phyloP scores from a whole-genome alignment of 192 early-diverging fungal genomes.

The Coemansia sp. region DNA sequence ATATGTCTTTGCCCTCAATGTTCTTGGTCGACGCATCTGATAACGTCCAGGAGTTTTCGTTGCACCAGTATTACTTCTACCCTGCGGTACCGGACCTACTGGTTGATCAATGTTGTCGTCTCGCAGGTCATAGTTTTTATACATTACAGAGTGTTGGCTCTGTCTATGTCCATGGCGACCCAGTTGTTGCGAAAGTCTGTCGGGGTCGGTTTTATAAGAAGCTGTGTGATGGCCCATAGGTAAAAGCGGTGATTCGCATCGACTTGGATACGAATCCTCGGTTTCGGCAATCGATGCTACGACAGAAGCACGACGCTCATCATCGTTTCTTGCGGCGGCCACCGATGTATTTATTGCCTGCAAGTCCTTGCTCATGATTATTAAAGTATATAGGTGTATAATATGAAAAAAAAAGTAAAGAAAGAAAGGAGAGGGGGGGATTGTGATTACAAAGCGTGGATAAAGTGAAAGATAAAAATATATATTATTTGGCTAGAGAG shows the following conservation, averaged over 20 bases:
- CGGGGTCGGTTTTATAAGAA: constrained; percentile 22
- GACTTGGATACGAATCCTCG: constrained; percentile 25
- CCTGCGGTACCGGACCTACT: too few relatives aligned
- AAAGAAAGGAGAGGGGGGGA: not conserved
- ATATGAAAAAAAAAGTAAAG: not conserved
- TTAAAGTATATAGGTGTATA: too few relatives aligned
- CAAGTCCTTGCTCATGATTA: not conserved
- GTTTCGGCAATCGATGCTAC: not conserved
- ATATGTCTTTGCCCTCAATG: constrained; percentile 22
- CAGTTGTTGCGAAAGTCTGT: constrained; percentile 39
- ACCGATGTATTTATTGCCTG: not conserved
- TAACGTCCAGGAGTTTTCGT: too few relatives aligned
- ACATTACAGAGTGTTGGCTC: constrained; percentile 38
- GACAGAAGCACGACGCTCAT: not conserved
- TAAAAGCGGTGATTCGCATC: constrained; percentile 49
- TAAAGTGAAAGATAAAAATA: not conserved
- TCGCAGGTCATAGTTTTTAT: constrained; percentile 45
- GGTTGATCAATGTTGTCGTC: too few relatives aligned
- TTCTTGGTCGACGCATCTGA: constrained; percentile 20
- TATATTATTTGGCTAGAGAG: not conserved
- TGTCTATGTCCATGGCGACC: constrained; percentile 19
- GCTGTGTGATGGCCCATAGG: constrained; percentile 44
- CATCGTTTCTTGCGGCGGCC: not conserved
- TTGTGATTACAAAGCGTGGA: not conserved
- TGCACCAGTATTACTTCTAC: too few relatives aligned